Conservation (phyloP, 495 filamentous ascomycete genomes). For the Clavariopsis aquatica region DNA sequence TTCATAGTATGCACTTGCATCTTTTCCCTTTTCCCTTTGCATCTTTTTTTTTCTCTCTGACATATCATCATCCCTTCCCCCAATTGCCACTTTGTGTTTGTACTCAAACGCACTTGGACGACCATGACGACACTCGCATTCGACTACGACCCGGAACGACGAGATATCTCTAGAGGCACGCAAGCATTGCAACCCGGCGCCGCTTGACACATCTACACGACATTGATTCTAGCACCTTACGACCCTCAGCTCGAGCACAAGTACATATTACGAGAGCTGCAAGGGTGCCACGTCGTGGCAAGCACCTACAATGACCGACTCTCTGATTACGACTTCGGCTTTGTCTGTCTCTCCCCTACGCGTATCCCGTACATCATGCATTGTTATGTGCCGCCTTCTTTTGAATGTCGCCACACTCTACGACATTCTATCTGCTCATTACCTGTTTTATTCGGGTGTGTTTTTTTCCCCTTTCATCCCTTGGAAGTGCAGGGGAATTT, state of each 20-base stretch:
- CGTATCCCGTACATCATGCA: slow-evolving; percentile 14
- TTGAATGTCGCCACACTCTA: background rate
- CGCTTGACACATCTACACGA: background rate
- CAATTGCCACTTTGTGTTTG: background rate
- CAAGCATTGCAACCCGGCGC: background rate
- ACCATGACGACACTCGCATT: slow-evolving; percentile 24
- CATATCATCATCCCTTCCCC: background rate
- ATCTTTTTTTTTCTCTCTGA: too few species aligned
- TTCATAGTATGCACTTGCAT: background rate
- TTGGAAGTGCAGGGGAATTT: too few species aligned
- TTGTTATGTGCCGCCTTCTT: slow-evolving; percentile 17
- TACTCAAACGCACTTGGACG: slow-evolving; percentile 7
- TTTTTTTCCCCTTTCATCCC: too few species aligned
- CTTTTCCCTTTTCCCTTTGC: background rate
- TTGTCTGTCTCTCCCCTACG: slow-evolving; percentile 15
- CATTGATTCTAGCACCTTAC: slow-evolving; percentile 7
- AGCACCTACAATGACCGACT: slow-evolving; percentile 6
- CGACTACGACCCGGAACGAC: slow-evolving; percentile 23
- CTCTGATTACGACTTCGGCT: slow-evolving; percentile 2
- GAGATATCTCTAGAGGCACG: slow-evolving; percentile 24
- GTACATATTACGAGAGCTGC: background rate
- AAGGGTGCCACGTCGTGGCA: background rate
- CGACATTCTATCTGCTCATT: background rate
- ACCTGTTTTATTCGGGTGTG: too few species aligned
- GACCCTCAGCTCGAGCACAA: background rate